Evolutionary conservation across 2,329 filamentous ascomycete species (phyloP), one percentile per base, ranked within the genome.

Genomic region (Ophiosphaerella herpotricha): DNA sequence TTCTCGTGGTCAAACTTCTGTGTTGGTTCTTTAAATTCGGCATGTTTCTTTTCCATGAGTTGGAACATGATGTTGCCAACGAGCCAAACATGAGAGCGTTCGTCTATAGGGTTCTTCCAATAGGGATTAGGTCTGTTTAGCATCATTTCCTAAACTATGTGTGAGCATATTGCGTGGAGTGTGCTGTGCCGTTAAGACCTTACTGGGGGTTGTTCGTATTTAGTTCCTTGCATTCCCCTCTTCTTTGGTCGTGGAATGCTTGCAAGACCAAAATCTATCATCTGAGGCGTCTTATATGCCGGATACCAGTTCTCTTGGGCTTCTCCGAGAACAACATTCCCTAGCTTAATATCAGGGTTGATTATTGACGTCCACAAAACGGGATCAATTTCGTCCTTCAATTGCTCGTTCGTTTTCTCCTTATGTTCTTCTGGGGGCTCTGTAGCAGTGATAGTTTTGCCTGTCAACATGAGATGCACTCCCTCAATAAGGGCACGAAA

Each of bases 311-410:
- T 29, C 1, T 8, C 11, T 32, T 16, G 29, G 18, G 43, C 21
- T 6, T 43, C n/a, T 11, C 39, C 24, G 6, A 51, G 29, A 5
- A 51, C 43, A 9, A 54, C 38, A 36, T 54, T 54, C 4, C 1
- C 6, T 13, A 35, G 18, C 21, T 51, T 54, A 34, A 54, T 54
- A 11, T 54, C 52, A 4, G 39, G 12, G 24, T 54, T 54, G 18
- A 21, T 21, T 4, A 21, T 21, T 21, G 18, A 21, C 18, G 2
- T 21, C 18, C 31, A 51, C 21, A 11, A 46, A 5, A 11, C 7
- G 16, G 14, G 37, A 24, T 14, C 13, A 4, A 44, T 48, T 48
- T 2, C 14, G 4, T 21, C 4, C 18, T 21, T 21, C 4, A 21
- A 21, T 21, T 21, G 18, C 18, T 21, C 18, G 18, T 21, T 21